These are phyloP conservation scores for Heritiera littoralis DNA, from an alignment of 345 rosid species.

Conservation along the genomic window DNA sequence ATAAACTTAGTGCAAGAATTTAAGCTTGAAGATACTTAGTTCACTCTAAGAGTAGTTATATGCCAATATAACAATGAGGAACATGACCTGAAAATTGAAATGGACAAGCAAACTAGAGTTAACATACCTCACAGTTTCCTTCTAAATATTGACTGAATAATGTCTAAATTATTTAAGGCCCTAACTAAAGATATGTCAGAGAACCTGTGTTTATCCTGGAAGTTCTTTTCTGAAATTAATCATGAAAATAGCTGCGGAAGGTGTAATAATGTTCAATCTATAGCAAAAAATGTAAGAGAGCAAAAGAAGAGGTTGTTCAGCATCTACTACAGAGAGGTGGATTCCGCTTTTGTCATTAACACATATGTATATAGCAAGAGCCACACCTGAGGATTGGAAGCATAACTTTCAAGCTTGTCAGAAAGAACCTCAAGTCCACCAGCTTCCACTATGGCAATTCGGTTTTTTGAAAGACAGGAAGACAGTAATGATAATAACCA, in stretches of 20 bases:
- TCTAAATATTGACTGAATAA: neutral
- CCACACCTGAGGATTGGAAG: constrained; percentile 56
- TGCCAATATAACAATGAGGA: neutral
- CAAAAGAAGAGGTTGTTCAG: neutral
- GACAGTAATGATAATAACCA: constrained; percentile 73
- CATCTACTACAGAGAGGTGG: neutral
- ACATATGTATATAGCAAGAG: neutral
- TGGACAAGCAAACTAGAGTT: neutral
- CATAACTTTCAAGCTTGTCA: constrained; percentile 59
- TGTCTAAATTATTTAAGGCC: neutral
- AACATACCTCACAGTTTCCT: neutral
- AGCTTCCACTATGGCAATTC: constrained; percentile 63
- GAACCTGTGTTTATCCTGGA: neutral
- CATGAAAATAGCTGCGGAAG: neutral
- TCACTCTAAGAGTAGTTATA: neutral
- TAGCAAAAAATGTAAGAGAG: neutral
- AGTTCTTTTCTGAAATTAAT: neutral
- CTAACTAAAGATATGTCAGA: neutral
- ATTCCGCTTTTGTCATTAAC: constrained; percentile 1
- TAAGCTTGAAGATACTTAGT: neutral
- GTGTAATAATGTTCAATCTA: neutral
- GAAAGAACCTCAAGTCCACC: constrained; percentile 77
- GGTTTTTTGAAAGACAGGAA: constrained; percentile 50
- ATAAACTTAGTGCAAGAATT: neutral
- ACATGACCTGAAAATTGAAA: neutral